phyloP scores from a whole-genome alignment of 139 green algal genomes.

The Deuterostichococcus epilithicus region DNA sequence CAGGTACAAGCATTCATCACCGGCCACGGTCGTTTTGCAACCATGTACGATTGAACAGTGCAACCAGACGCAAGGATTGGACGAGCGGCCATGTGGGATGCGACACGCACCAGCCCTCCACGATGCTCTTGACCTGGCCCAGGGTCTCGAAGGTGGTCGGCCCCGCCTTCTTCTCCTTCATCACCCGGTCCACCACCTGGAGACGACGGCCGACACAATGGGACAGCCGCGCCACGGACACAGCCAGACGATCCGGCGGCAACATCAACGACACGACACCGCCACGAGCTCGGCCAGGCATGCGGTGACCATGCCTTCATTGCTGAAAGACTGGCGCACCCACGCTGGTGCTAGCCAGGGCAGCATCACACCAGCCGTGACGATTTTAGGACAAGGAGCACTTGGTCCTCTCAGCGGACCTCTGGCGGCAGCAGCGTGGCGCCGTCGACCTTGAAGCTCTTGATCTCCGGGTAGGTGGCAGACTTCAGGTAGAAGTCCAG shows the following conservation, averaged over 20 bases:
- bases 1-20: neutral
- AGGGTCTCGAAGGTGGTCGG: slow-evolving; percentile 43
- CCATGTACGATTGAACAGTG: no score
- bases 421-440: slow-evolving; percentile 33
- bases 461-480: slow-evolving; percentile 51
- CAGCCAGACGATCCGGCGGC: no score
- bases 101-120: slow-evolving; percentile 61
- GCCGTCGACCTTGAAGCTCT: slow-evolving; percentile 50
- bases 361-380: neutral
- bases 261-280: no score
- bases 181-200: slow-evolving; percentile 31
- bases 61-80: no score
- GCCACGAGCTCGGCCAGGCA: no score
- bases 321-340: no score
- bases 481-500: slow-evolving; percentile 62
- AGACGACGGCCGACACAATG: no score
- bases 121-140: slow-evolving; percentile 49
- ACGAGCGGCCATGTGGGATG: no score
- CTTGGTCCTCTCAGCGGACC: neutral
- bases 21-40: no score
- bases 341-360: neutral
- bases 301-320: no score
- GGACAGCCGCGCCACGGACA: neutral
- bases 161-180: slow-evolving; percentile 19
- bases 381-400: neutral